Evolutionary conservation across 2,329 filamentous ascomycete species (phyloP).

Genomic region (Botryosphaeria dothidea): DNA sequence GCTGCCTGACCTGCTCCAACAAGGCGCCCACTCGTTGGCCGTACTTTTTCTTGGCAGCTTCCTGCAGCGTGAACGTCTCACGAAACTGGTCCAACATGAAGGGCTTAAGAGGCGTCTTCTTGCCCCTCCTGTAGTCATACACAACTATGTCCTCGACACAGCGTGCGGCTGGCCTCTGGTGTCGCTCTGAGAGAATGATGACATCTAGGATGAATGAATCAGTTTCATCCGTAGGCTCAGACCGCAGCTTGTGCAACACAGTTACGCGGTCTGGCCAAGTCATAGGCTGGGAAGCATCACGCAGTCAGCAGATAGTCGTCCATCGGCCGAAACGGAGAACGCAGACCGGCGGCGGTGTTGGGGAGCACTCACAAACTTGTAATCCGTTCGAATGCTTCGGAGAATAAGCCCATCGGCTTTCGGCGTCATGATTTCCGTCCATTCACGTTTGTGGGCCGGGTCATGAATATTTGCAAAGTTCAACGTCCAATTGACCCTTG

Average conservation of each 20-base stretch:
- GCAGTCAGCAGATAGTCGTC: constrained; percentile 8
- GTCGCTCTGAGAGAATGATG: constrained; percentile 71
- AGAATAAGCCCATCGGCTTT: constrained; percentile 72
- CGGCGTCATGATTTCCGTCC: constrained; percentile 69
- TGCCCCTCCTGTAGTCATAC: constrained; percentile 68
- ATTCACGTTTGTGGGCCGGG: constrained; percentile 60
- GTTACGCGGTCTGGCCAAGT: constrained; percentile 79
- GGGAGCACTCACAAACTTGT: constrained; percentile 75
- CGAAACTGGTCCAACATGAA: constrained; percentile 65
- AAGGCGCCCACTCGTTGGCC: constrained; percentile 57
- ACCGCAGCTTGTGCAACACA: constrained; percentile 75
- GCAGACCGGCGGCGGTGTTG: constrained; percentile 13
- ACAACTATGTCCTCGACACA: constrained; percentile 77
- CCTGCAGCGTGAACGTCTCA: constrained; percentile 62
- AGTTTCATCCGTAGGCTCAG: constrained; percentile 49
- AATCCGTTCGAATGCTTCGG: constrained; percentile 77
- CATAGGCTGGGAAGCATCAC: constrained; percentile 57
- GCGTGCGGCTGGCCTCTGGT: constrained; percentile 71
- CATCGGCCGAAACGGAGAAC: constrained; percentile 12
- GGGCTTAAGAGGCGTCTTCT: constrained; percentile 58
- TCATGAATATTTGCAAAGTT: constrained; percentile 68
- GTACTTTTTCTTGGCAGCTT: constrained; percentile 57
- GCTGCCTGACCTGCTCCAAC: constrained; percentile 55
- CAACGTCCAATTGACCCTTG: constrained; percentile 74
- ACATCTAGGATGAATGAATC: constrained; percentile 63